Evolutionary conservation across 2,329 filamentous ascomycete species (phyloP).

Genomic region (Torrubiellomyces zombiae): DNA sequence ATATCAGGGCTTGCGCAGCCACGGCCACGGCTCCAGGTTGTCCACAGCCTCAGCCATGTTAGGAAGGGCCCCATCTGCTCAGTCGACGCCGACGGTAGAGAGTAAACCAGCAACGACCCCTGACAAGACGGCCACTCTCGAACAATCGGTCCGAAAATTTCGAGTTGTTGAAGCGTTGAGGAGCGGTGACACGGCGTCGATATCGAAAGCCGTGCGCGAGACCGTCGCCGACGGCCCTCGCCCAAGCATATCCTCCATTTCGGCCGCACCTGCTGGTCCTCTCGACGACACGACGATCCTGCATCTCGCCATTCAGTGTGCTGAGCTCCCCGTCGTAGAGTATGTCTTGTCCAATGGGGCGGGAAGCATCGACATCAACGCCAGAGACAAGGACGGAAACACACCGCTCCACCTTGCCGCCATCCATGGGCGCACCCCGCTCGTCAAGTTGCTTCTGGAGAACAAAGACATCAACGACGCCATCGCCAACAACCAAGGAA

Average conservation of each 20-base stretch:
- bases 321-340: slow-evolving; percentile 81
- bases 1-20: slow-evolving; percentile 16
- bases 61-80: slow-evolving; percentile 22
- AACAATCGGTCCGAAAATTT: slow-evolving; percentile 90
- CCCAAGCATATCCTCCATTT: slow-evolving; percentile 39
- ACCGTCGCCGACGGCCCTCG: slow-evolving; percentile 34
- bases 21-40: slow-evolving; percentile 29
- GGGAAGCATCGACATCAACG: slow-evolving; percentile 63
- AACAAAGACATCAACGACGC: slow-evolving; percentile 78
- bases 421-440: slow-evolving; percentile 57
- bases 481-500: slow-evolving; percentile 67
- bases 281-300: slow-evolving; percentile 78
- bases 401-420: slow-evolving; percentile 83
- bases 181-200: slow-evolving; percentile 77
- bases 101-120: slow-evolving; percentile 13
- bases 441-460: slow-evolving; percentile 73
- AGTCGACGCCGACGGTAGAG: slow-evolving; percentile 9
- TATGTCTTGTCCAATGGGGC: slow-evolving; percentile 71
- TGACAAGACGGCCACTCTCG: slow-evolving; percentile 45
- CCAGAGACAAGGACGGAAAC: slow-evolving; percentile 84
- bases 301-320: slow-evolving; percentile 89
- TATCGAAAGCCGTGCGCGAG: slow-evolving; percentile 70
- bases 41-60: slow-evolving; percentile 25
- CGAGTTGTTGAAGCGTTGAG: slow-evolving; percentile 83
- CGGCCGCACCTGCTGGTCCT: slow-evolving; percentile 22